These are phyloP conservation scores for Pestalotiopsis sp. DNA, from an alignment of 2,329 filamentous ascomycete genomes.

Conservation along the genomic window DNA sequence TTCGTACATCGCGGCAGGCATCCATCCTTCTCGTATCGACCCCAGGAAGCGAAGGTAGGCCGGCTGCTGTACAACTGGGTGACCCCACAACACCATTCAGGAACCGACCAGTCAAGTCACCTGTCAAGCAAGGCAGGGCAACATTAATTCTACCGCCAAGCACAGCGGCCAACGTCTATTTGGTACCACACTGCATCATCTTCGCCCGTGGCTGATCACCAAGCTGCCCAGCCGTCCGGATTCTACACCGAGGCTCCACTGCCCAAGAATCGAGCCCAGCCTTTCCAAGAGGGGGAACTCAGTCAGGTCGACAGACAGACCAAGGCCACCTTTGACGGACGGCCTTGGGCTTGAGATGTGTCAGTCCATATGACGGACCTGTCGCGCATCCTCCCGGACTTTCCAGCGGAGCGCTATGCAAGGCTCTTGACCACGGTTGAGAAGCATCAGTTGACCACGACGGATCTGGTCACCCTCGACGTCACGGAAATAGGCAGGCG, in stretches of 20 bases:
- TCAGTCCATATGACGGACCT: slow-evolving; percentile 77
- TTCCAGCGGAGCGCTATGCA: slow-evolving; percentile 70
- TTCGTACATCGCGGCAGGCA: neutral
- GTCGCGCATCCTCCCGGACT: slow-evolving; percentile 77
- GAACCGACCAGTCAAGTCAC: too few relatives aligned
- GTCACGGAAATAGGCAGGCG: slow-evolving; percentile 81
- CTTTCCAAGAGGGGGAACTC: neutral
- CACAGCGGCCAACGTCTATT: neutral
- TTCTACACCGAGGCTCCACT: neutral
- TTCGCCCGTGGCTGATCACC: neutral
- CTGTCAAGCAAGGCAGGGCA: too few relatives aligned
- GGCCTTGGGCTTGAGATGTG: slow-evolving; percentile 12
- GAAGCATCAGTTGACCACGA: slow-evolving; percentile 73
- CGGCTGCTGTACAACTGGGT: too few relatives aligned
- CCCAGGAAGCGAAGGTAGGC: neutral
- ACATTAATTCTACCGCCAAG: neutral
- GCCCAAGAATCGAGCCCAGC: neutral
- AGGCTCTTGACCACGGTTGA: slow-evolving; percentile 81
- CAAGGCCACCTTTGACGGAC: slow-evolving; percentile 9
- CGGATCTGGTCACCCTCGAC: slow-evolving; percentile 85
- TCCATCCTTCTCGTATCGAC: neutral
- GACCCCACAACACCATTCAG: too few relatives aligned
- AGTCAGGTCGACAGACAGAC: neutral
- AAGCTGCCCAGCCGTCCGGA: neutral
- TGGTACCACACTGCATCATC: neutral